Percentiles rank a stretch among this genome's conserved stretches.
Evolutionary conservation across 73 alveolate species (phyloP).

Genomic region (Uronychia binucleata): DNA sequence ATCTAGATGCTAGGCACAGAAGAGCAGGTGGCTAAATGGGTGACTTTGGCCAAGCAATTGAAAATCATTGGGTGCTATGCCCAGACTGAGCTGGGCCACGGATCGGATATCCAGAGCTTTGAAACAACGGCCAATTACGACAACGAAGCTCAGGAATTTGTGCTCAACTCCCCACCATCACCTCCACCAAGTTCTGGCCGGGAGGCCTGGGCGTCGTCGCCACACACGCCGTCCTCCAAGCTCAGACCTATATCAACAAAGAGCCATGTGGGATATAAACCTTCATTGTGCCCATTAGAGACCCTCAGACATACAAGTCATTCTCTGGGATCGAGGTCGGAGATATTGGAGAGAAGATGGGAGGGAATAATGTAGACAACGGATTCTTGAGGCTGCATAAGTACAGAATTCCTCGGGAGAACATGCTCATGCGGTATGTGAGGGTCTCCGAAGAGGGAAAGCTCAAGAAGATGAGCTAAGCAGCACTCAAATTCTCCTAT

Average conservation of each 20-base stretch:
- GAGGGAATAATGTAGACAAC: not conserved
- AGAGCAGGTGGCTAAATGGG: constrained; percentile 45
- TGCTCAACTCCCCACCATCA: constrained; percentile 17
- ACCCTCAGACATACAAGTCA: constrained; percentile 72
- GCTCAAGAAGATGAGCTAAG: constrained; percentile 17
- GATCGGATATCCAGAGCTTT: constrained; percentile 73
- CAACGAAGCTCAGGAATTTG: not conserved
- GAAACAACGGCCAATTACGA: constrained; percentile 89
- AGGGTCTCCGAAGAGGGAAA: constrained; percentile 8
- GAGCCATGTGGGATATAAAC: constrained; percentile 1
- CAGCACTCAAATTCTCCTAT: constrained; percentile 46
- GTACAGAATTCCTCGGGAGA: not conserved
- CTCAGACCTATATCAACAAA: not conserved
- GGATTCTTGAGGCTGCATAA: constrained; percentile 11
- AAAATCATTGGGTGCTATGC: constrained; percentile 72
- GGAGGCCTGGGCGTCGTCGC: constrained; percentile 11
- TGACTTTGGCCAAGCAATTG: constrained; percentile 14
- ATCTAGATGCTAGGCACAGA: constrained; percentile 47
- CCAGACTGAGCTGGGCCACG: constrained; percentile 89
- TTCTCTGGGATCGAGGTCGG: constrained; percentile 78
- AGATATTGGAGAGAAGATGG: constrained; percentile 64
- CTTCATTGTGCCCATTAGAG: constrained; percentile 11
- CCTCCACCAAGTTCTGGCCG: constrained; percentile 15
- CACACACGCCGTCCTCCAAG: not conserved
- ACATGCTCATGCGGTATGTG: constrained; percentile 20